These are phyloP conservation scores for Eimeria falciformis DNA, from an alignment of 169 alveolate genomes.

Conservation along the genomic window DNA sequence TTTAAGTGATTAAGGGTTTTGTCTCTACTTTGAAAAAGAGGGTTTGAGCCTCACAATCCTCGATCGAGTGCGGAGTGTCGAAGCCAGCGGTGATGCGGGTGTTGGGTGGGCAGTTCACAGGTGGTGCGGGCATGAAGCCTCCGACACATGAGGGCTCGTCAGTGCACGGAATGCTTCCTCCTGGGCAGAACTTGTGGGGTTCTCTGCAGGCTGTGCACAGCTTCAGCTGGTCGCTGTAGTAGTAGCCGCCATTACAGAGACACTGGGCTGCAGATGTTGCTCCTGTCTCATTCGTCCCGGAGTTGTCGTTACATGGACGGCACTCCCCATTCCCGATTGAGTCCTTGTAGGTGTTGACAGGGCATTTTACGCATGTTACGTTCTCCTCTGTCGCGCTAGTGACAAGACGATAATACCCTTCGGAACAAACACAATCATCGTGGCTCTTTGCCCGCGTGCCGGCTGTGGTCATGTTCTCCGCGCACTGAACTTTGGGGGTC, in stretches of 20 bases:
- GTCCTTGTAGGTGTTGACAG: conserved; percentile 82
- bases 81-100: conserved; percentile 89
- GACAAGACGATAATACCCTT: not conserved
- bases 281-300: conserved; percentile 83
- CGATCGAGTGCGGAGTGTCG: conserved; percentile 82
- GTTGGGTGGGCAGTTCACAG: conserved; percentile 83
- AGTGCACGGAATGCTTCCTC: conserved; percentile 80
- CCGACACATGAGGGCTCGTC: conserved; percentile 10
- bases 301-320: conserved; percentile 81
- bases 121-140: conserved; percentile 26
- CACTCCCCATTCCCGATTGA: conserved; percentile 83
- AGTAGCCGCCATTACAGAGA: conserved; percentile 86
- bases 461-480: conserved; percentile 76
- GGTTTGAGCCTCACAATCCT: conserved; percentile 80
- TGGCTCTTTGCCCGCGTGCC: conserved; percentile 32
- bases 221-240: conserved; percentile 68
- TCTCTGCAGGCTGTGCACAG: conserved; percentile 84
- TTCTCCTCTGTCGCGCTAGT: conserved; percentile 36
- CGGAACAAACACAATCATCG: conserved; percentile 79
- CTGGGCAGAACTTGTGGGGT: conserved; percentile 85
- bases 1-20: not conserved
- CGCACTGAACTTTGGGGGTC: conserved; percentile 19
- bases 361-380: conserved; percentile 81
- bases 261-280: conserved; percentile 79
- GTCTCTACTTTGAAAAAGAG: not conserved